Base-by-base conservation (phyloP, 495 filamentous ascomycete genomes). In the Penicillium coprophilum region DNA sequence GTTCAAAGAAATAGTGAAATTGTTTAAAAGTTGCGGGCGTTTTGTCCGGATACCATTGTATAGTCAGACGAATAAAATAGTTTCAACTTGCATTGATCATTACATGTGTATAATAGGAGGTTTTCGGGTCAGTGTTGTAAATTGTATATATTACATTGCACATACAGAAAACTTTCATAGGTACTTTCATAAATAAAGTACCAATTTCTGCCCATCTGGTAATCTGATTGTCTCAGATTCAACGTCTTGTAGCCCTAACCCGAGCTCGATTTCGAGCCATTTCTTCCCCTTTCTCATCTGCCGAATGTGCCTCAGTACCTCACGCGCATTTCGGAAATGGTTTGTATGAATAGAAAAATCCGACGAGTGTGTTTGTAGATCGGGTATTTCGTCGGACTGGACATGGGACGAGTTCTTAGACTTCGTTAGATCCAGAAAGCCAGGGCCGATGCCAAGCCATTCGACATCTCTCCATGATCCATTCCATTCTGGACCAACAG, bases 381-480 rank as follows among this genome's bases (percentile, higher is more conserved):
- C 15, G 6, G 24, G 3, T 2, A 11, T 19, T 12, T 21, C 45
- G 19, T n/a, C 10, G n/a, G 10, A 6, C 10, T 27, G 30, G 8
- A 57, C n/a, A 27, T 67, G 61, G 32, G 21, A 39, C 3, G 23
- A 24, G 19, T 53, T 58, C 10, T 66, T 55, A 20, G 41, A 12
- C 11, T 46, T 17, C 8, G 52, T 20, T 5, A 46, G 12, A 34
- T 49, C 48, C 1, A 67, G 68, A 28, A 73, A 83, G n/a, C 80
- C 82, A 11, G 81, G 77, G n/a, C 72, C 74, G 15, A 84, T 55
- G 10, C 74, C 71, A 21, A 84, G 54, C 61, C 66, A 78, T 21
- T 77, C 73, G 17, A 84, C 56, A 49, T 78, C 72, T 47, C 78
- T 57, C 82, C 82, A 84, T 1, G 71, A 68, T 1, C 65, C 67